These are phyloP conservation scores for Plasmodium adleri DNA, from an alignment of 169 alveolate genomes.

Conservation along the genomic window DNA sequence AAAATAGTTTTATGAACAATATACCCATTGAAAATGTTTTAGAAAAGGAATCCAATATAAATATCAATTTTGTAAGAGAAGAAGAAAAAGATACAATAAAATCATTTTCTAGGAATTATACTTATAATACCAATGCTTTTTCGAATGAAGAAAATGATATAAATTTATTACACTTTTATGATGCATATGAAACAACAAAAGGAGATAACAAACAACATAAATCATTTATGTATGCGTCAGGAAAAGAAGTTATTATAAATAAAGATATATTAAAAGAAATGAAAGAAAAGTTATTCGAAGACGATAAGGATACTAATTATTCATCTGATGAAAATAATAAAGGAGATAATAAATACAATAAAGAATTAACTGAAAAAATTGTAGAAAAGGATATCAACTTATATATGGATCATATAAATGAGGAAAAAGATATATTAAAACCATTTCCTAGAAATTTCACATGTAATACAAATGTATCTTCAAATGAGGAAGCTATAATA, in stretches of 20 bases:
- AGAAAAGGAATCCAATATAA: slow-evolving; percentile 9
- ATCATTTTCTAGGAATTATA: neutral
- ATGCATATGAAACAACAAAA: neutral
- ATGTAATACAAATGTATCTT: neutral
- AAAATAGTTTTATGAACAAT: neutral
- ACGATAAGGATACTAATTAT: neutral
- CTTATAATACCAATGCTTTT: neutral
- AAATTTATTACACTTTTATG: neutral
- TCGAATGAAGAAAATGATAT: neutral
- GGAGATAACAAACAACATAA: neutral
- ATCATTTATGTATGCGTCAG: slow-evolving; percentile 21
- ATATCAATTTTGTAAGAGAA: slow-evolving; percentile 9
- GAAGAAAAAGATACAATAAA: neutral
- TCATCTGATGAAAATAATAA: neutral
- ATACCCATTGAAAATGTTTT: neutral
- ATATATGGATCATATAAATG: too few species aligned
- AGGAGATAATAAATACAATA: neutral
- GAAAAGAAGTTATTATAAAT: slow-evolving; percentile 23
- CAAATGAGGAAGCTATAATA: neutral
- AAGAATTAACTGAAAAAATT: too few species aligned
- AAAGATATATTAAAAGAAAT: slow-evolving; percentile 16
- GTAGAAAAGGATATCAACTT: too few species aligned
- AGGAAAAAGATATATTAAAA: too few species aligned
- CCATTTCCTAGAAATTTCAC: neutral
- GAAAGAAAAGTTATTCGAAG: slow-evolving; percentile 11